Base-by-base conservation (phyloP, 73 alveolate species). In the Paramecium sonneborni region DNA sequence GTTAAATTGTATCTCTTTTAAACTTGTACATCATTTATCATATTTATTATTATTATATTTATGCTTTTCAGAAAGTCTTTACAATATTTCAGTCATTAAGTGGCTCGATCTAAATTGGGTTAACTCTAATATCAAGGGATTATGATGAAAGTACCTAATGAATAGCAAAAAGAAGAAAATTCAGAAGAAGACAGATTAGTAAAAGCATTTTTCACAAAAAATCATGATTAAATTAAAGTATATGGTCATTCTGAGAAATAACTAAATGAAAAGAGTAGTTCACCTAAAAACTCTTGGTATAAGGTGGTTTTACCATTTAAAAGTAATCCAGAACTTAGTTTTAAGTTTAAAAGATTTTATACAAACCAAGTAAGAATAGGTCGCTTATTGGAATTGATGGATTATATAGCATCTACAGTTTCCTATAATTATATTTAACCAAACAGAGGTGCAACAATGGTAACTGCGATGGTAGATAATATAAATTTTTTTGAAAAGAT, bases 281-380 rank as follows among this genome's bases (percentile, higher is more conserved):
- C 39, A 32, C 85, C 85, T 6, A 67, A 23, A 67, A 67, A 67
- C 11, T 67, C 85, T 12, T 67, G 85, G 85, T 67, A 67, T 67
- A 67, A 67, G 85, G 85, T 67, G 6, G 52, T 67, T 24, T 18
- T 52, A 30, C 87, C 87, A 74, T 43, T 74, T 7, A 35, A 32
- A 35, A 32, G 58, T 14, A 74, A 74, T 74, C 62, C 55, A 14
- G 55, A 74, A 34, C 46, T 74, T 2, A 28, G 58, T 74, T 74
- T 74, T 32, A 28, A 74, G 34, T 74, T 74, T 74, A 74, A 15
- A 10, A 74, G 46, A 43, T 35, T 38, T 74, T 74, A 35, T 20
- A 35, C 87, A 10, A 86, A 86, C 37, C 32, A 86, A 35, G 85
- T 86, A 20, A 86, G 93, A 86, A 62, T 62, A n/a, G 93, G 93